Conservation (phyloP, 2,329 filamentous ascomycete genomes). For the Phaeosphaeria sp. region DNA sequence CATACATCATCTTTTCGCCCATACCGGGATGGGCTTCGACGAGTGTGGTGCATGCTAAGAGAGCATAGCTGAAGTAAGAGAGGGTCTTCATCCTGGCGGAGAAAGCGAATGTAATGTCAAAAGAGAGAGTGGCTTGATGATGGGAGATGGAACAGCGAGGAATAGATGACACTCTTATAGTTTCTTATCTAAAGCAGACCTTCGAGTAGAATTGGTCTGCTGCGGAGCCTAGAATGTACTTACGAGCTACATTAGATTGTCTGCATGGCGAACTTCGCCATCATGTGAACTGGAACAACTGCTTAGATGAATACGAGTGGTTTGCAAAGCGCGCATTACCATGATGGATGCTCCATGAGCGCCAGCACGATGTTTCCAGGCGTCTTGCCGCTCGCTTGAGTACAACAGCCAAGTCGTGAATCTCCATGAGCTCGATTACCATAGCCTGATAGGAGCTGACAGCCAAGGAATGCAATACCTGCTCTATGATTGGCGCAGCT, state of each 20-base stretch:
- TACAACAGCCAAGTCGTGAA: neutral
- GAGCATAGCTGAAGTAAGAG: slow-evolving; percentile 24
- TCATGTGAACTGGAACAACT: neutral
- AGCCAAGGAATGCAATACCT: slow-evolving; percentile 14
- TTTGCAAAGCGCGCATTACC: slow-evolving; percentile 3
- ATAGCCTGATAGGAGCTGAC: slow-evolving; percentile 29
- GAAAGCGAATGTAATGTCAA: neutral
- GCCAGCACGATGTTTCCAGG: slow-evolving; percentile 6
- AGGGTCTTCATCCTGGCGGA: slow-evolving; percentile 11
- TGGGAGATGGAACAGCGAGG: neutral
- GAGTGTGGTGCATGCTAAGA: slow-evolving; percentile 18
- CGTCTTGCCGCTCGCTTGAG: slow-evolving; percentile 20
- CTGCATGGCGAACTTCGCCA: neutral
- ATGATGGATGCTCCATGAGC: slow-evolving; percentile 8
- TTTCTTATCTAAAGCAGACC: neutral
- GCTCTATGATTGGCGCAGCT: slow-evolving; percentile 22
- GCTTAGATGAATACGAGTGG: slow-evolving; percentile 28
- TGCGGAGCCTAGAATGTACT: slow-evolving; percentile 7
- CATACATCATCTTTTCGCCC: slow-evolving; percentile 29
- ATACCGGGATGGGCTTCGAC: slow-evolving; percentile 39
- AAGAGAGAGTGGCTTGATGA: neutral
- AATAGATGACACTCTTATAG: neutral
- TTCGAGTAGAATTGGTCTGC: slow-evolving; percentile 2
- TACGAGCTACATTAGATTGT: slow-evolving; percentile 13
- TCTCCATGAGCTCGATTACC: neutral